Percentiles rank a stretch among this genome's conserved stretches.
These are phyloP conservation scores for Pythium aquatile DNA, from an alignment of 352 stramenopile species.

Conservation along the genomic window DNA sequence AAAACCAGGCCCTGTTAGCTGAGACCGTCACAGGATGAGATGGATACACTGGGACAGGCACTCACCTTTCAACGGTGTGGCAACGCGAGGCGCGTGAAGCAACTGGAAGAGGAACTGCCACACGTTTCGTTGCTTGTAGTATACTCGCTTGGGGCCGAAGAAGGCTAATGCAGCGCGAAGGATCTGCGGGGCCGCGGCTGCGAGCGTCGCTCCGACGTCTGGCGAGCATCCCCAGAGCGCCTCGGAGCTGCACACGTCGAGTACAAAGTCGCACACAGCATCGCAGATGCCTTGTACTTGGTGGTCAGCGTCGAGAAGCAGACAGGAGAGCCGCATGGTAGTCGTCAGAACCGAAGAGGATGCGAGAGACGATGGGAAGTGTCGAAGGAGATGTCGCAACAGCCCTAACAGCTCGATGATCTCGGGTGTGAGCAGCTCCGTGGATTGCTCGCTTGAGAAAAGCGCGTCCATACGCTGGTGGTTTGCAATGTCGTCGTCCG, in stretches of 20 bases:
- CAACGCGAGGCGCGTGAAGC: constrained; percentile 60
- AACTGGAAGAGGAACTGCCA: constrained; percentile 77
- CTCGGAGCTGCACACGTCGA: constrained; percentile 30
- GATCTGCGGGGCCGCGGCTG: constrained; percentile 17
- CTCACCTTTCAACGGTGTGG: constrained; percentile 23
- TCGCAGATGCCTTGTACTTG: constrained; percentile 74
- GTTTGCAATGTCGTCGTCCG: constrained; percentile 19
- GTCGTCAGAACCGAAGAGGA: constrained; percentile 24
- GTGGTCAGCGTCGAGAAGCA: constrained; percentile 58
- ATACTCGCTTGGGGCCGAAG: constrained; percentile 40
- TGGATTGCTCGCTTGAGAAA: constrained; percentile 33
- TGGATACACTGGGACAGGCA: background rate
- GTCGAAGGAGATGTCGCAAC: constrained; percentile 37
- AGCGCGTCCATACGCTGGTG: constrained; percentile 34
- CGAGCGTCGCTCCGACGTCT: constrained; percentile 3
- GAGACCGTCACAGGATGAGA: background rate
- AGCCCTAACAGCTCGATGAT: constrained; percentile 56
- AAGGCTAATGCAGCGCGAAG: constrained; percentile 48
- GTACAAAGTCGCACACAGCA: constrained; percentile 57
- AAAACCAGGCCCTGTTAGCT: background rate
- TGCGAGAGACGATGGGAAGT: constrained; percentile 40
- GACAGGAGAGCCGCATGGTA: constrained; percentile 39
- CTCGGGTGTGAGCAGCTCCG: constrained; percentile 41
- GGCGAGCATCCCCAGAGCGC: constrained; percentile 11
- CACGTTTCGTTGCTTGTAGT: constrained; percentile 52